Conservation (phyloP, 2,329 filamentous ascomycete species). For the Sclerotinia minor region DNA sequence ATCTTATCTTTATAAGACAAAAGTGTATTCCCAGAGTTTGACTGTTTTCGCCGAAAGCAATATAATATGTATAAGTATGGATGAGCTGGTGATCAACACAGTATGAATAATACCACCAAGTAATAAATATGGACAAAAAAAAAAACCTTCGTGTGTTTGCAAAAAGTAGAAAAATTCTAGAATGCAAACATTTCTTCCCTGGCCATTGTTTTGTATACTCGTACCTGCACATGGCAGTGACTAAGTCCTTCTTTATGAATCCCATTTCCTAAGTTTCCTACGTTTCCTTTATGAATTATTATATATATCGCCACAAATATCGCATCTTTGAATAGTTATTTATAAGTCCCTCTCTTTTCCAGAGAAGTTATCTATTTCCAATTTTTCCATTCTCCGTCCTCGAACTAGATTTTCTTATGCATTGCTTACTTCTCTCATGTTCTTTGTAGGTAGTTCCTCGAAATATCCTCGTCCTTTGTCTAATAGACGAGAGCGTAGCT, state of each 20-base stretch:
- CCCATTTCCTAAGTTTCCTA: background rate
- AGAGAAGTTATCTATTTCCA: background rate
- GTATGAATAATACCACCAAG: conserved; percentile 12
- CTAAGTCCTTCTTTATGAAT: conserved; percentile 9
- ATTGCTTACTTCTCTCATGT: background rate
- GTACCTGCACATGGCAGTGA: background rate
- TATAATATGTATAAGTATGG: no score
- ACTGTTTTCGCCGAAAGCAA: background rate
- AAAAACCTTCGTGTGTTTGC: background rate
- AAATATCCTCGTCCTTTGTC: conserved; percentile 1
- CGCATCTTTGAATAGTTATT: background rate
- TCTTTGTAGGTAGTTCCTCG: background rate
- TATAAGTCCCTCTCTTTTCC: background rate
- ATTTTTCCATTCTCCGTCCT: background rate
- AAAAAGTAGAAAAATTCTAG: background rate
- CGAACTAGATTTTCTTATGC: background rate
- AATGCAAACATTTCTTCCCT: background rate
- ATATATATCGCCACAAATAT: background rate
- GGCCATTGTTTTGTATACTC: background rate
- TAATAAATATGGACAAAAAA: no score
- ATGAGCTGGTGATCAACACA: background rate
- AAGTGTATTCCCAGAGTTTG: background rate
- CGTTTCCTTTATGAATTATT: background rate
- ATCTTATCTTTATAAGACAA: background rate
- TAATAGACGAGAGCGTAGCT: background rate